Conservation (phyloP, 495 filamentous ascomycete genomes). For the Aspergillus conjunctus region DNA sequence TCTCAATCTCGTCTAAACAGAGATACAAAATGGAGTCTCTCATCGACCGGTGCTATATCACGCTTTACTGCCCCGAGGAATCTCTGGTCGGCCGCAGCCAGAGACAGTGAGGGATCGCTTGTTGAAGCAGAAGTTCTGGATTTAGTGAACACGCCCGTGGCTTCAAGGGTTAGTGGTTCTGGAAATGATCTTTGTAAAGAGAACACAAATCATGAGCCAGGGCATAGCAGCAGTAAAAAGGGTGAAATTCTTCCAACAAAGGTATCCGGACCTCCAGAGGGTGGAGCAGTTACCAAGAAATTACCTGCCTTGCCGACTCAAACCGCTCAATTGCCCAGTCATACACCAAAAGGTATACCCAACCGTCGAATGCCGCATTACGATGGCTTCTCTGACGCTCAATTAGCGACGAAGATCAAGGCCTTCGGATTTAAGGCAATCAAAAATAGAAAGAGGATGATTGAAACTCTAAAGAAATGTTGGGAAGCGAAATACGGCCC, state of each 20-base stretch:
- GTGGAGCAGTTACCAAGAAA: background rate
- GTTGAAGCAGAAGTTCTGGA: conserved; percentile 61
- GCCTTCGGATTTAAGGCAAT: conserved; percentile 76
- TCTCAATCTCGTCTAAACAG: background rate
- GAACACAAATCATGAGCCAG: background rate
- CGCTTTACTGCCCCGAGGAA: conserved; percentile 38
- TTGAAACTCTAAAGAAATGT: conserved; percentile 69
- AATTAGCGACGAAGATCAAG: conserved; percentile 62
- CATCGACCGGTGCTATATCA: conserved; percentile 24
- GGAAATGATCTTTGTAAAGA: background rate
- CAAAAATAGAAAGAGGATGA: conserved; percentile 69
- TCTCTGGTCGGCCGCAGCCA: conserved; percentile 70
- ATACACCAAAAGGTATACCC: background rate
- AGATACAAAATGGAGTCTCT: background rate
- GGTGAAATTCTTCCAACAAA: background rate
- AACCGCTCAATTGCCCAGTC: background rate
- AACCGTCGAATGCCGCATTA: conserved; percentile 59
- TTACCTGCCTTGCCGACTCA: background rate
- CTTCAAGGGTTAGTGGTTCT: background rate
- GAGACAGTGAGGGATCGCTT: conserved; percentile 62
- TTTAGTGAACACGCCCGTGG: conserved; percentile 49
- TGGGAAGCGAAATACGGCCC: conserved; percentile 58
- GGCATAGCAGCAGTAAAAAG: conserved; percentile 16
- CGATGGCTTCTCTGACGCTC: conserved; percentile 61
- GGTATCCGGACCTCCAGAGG: background rate